phyloP scores from a whole-genome alignment of 75 land plant species.

The Cryptomeria japonica region DNA sequence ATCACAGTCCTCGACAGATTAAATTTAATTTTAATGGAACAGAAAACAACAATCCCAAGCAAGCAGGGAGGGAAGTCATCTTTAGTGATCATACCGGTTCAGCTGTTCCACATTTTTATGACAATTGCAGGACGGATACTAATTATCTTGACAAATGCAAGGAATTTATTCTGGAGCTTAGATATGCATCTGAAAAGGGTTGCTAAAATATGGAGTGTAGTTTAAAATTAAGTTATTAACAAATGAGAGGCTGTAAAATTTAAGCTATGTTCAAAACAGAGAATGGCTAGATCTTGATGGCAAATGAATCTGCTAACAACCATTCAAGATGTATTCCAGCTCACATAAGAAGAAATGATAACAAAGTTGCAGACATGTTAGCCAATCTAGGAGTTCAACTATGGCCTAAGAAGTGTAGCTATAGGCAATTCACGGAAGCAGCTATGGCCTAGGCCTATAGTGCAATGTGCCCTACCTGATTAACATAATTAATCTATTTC shows the following conservation, averaged over 20 bases:
- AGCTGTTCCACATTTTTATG: not conserved
- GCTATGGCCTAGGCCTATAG: not conserved
- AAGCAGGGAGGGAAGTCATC: not conserved
- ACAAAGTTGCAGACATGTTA: not conserved
- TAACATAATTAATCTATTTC: too few species aligned
- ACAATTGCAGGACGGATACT: not conserved
- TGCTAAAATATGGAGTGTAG: not conserved
- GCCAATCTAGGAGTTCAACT: not conserved
- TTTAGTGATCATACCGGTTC: not conserved
- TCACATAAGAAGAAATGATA: not conserved
- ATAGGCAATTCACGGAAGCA: not conserved
- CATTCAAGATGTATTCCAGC: too few species aligned
- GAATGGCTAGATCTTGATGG: not conserved
- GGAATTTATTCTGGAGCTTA: not conserved
- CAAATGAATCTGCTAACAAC: not conserved
- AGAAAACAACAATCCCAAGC: not conserved
- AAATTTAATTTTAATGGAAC: not conserved
- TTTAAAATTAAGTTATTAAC: too few species aligned
- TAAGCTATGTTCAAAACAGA: not conserved
- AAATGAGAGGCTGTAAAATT: too few species aligned
- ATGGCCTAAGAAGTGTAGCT: not conserved
- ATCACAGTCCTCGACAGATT: not conserved
- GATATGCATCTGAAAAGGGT: not conserved
- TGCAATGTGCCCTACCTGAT: too few species aligned
- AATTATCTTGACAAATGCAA: not conserved